Evolutionary conservation across 1,284 basidiomycete species (phyloP).

Genomic region (Ceraceosorus bombacis): DNA sequence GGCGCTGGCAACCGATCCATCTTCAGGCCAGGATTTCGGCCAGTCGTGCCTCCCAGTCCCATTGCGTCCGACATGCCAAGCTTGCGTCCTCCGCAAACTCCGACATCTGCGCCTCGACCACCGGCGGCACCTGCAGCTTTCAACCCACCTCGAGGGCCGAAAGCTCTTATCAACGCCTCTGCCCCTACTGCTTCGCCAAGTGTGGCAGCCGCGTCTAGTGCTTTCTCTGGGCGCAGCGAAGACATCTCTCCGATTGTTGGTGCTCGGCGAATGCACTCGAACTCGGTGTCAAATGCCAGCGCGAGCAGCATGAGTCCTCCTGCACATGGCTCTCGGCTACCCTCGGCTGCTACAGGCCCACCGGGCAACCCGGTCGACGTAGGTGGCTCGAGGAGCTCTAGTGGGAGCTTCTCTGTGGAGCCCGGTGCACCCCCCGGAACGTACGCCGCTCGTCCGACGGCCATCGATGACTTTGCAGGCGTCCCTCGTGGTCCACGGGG

Average conservation of each 20-base stretch:
- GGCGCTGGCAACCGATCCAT: background rate
- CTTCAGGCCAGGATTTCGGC: background rate
- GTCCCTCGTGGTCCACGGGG: too few relatives aligned
- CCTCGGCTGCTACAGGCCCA: too few relatives aligned
- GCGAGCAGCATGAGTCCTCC: slow-evolving; percentile 1
- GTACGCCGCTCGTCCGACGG: too few relatives aligned
- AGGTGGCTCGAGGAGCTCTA: too few relatives aligned
- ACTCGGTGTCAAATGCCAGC: background rate
- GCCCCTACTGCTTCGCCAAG: background rate
- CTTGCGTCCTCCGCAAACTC: background rate
- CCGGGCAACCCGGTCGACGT: too few relatives aligned
- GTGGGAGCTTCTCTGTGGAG: too few relatives aligned
- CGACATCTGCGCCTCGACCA: slow-evolving; percentile 6
- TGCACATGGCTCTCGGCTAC: too few relatives aligned
- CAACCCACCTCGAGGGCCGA: slow-evolving; percentile 18
- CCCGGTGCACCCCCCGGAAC: too few relatives aligned
- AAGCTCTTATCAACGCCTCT: slow-evolving; percentile 16
- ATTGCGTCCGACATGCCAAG: background rate
- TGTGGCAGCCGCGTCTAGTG: background rate
- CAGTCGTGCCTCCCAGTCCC: slow-evolving; percentile 2
- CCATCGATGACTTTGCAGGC: too few relatives aligned
- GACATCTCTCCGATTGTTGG: background rate
- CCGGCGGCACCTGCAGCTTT: slow-evolving; percentile 5
- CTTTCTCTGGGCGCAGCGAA: background rate
- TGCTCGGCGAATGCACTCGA: background rate